These are phyloP conservation scores for Sophora flavescens DNA, from an alignment of 306 rosid species.

Conservation along the genomic window DNA sequence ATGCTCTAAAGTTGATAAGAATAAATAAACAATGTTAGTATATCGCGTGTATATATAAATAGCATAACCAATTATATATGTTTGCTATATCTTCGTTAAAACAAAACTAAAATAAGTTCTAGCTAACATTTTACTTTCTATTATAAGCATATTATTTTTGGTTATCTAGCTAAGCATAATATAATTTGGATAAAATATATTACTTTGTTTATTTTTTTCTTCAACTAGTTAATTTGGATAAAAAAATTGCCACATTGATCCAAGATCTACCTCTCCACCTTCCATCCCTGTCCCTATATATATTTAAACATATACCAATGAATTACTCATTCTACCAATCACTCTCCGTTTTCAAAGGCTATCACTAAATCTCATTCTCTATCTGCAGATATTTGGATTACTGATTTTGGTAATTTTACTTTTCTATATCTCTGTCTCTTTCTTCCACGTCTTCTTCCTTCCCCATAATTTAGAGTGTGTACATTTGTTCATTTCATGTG, in stretches of 20 bases:
- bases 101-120: too few species aligned
- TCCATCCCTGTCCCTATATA: conserved; percentile 24
- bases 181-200: conserved; percentile 57
- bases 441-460: background rate
- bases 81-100: too few species aligned
- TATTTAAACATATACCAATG: conserved; percentile 4
- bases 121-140: background rate
- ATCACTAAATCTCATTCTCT: conserved; percentile 31
- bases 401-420: conserved; percentile 36
- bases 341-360: conserved; percentile 40
- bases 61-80: background rate
- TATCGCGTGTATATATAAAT: too few species aligned
- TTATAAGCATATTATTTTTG: conserved; percentile 16
- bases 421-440: background rate
- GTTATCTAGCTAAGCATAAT: background rate
- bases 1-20: too few species aligned
- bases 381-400: conserved; percentile 27
- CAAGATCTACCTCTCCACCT: background rate
- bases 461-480: background rate
- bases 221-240: conserved; percentile 60
- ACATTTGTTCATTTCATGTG: conserved; percentile 6
- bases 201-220: background rate
- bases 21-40: background rate
- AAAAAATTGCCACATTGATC: conserved; percentile 50
- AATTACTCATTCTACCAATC: conserved; percentile 26